These are phyloP conservation scores for Solidago caesia DNA, from an alignment of 129 eudicot genomes.

Conservation along the genomic window DNA sequence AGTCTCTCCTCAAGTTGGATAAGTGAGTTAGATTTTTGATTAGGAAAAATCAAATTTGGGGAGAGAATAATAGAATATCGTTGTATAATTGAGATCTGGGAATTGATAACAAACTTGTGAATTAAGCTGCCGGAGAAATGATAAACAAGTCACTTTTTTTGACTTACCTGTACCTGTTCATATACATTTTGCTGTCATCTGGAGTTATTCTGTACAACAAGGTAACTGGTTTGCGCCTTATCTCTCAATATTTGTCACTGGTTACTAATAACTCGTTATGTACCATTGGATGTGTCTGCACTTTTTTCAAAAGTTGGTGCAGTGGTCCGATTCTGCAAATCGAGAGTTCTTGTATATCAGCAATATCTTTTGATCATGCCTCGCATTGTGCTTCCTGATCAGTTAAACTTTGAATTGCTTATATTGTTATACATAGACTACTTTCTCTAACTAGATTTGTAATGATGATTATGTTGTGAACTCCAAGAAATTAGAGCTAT, in stretches of 20 bases:
- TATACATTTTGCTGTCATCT: conserved; percentile 66
- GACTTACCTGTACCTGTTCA: conserved; percentile 64
- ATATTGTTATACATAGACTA: not conserved
- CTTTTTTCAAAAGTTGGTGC: conserved; percentile 10
- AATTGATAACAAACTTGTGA: conserved; percentile 13
- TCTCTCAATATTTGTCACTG: conserved; percentile 18
- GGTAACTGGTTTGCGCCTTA: conserved; percentile 36
- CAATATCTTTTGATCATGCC: not conserved
- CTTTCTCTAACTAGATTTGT: too few species aligned
- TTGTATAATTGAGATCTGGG: conserved; percentile 24
- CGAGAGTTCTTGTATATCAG: not conserved
- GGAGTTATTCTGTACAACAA: conserved; percentile 75
- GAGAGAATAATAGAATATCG: conserved; percentile 36
- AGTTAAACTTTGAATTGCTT: not conserved
- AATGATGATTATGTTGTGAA: too few species aligned
- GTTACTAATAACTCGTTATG: conserved; percentile 8
- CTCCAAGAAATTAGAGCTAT: too few species aligned
- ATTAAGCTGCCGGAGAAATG: conserved; percentile 37
- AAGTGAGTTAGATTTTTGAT: conserved; percentile 25
- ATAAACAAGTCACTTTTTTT: conserved; percentile 63
- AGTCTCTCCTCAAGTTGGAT: conserved; percentile 21
- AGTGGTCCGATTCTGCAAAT: conserved; percentile 12
- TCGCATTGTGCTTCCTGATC: not conserved
- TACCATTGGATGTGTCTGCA: not conserved
- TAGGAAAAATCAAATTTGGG: conserved; percentile 15